A percentile compares a stretch with the other conserved stretches of the same genome.
phyloP scores from a whole-genome alignment of 768 basidiomycete genomes.

The Lactarius hengduanensis region DNA sequence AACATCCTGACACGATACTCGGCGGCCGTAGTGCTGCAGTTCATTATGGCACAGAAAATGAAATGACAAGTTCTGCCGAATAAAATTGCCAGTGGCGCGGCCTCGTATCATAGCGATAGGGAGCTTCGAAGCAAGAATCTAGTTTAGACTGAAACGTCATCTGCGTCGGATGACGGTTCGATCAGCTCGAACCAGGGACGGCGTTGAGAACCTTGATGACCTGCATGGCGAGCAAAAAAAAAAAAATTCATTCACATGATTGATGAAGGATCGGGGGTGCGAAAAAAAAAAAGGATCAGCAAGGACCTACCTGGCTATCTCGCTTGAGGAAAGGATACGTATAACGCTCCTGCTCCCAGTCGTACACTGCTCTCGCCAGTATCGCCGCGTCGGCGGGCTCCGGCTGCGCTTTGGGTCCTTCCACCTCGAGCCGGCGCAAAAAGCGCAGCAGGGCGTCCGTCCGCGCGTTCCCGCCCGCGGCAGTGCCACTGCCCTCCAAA shows the following conservation, averaged over 20 bases:
- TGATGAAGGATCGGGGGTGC: not conserved
- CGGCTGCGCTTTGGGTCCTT: not conserved
- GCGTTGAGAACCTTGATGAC: slow-evolving; percentile 10
- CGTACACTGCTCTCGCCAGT: not conserved
- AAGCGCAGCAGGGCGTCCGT: slow-evolving; percentile 8
- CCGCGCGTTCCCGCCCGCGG: not conserved
- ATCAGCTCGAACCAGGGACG: not conserved
- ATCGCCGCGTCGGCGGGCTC: not conserved
- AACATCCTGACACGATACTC: not conserved
- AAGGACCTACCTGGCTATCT: not conserved
- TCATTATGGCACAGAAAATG: not conserved
- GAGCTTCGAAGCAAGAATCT: not conserved
- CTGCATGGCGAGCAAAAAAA: not conserved
- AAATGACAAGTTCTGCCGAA: not conserved
- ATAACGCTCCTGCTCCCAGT: not conserved
- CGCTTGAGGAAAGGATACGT: slow-evolving; percentile 14
- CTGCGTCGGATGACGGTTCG: not conserved
- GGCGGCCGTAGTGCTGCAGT: not conserved
- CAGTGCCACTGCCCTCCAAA: not conserved
- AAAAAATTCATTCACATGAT: not conserved
- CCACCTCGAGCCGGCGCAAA: slow-evolving; percentile 9
- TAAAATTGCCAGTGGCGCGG: not conserved
- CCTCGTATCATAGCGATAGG: not conserved
- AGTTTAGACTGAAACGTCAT: not conserved
- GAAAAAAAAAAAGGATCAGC: not conserved